Conservation (phyloP, 352 stramenopile species). For the Phytophthora multivora region DNA sequence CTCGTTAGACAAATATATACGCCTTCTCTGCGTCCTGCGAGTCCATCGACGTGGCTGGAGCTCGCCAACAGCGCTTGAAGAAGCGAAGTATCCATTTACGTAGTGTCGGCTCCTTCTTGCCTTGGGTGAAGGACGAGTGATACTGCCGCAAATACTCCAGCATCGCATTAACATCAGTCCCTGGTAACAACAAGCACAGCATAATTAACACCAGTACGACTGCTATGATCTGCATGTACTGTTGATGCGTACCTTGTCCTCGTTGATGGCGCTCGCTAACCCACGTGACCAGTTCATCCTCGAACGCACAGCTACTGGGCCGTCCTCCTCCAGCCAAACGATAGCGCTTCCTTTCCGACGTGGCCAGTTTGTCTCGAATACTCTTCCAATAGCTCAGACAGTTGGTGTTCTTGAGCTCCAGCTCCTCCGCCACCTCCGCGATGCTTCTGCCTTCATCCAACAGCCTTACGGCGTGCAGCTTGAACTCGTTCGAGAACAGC, state of each 20-base stretch:
- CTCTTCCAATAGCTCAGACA: slow-evolving; percentile 79
- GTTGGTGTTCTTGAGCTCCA: slow-evolving; percentile 73
- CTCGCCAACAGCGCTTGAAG: slow-evolving; percentile 76
- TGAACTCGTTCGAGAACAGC: slow-evolving; percentile 82
- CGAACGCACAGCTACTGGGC: slow-evolving; percentile 72
- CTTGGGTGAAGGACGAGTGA: slow-evolving; percentile 72
- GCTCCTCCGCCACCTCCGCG: slow-evolving; percentile 60
- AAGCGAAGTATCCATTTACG: slow-evolving; percentile 85
- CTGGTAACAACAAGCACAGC: slow-evolving; percentile 20
- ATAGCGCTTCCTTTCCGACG: slow-evolving; percentile 76
- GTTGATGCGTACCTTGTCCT: slow-evolving; percentile 41
- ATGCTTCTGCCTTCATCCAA: slow-evolving; percentile 73
- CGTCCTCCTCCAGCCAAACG: slow-evolving; percentile 67
- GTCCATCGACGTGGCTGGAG: slow-evolving; percentile 40
- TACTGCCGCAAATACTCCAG: slow-evolving; percentile 71
- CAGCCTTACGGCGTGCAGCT: slow-evolving; percentile 70
- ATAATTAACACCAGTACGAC: neutral
- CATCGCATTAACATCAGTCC: slow-evolving; percentile 70
- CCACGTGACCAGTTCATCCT: slow-evolving; percentile 77
- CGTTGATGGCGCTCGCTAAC: slow-evolving; percentile 70
- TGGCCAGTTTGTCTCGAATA: slow-evolving; percentile 76
- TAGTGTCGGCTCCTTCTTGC: slow-evolving; percentile 80
- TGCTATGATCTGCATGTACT: neutral
- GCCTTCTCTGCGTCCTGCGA: slow-evolving; percentile 51
- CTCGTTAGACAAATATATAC: slow-evolving; percentile 61